Evolutionary conservation across 495 filamentous ascomycete species (phyloP).

Genomic region (Ascodesmis nigricans): DNA sequence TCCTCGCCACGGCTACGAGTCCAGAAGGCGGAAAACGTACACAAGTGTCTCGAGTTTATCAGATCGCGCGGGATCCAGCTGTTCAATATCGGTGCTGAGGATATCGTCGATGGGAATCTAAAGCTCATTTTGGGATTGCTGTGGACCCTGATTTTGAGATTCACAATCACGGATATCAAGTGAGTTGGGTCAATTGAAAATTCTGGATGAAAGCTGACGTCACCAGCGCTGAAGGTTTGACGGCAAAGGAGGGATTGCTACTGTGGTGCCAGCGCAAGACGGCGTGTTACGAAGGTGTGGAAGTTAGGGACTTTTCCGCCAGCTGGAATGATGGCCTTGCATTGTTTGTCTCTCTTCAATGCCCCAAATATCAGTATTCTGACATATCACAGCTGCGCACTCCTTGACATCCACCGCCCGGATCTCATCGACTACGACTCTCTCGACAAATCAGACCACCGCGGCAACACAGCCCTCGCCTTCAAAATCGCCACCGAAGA

Average conservation of each 20-base stretch:
- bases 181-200: slow-evolving; percentile 1
- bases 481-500: slow-evolving; percentile 91
- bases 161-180: slow-evolving; percentile 97
- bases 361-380: slow-evolving; percentile 1
- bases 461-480: slow-evolving; percentile 90
- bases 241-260: slow-evolving; percentile 82
- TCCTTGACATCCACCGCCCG: slow-evolving; percentile 89
- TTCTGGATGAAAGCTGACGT: too few relatives aligned
- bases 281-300: slow-evolving; percentile 89
- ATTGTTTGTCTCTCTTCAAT: slow-evolving; percentile 31
- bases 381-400: slow-evolving; percentile 40
- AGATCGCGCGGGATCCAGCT: slow-evolving; percentile 77
- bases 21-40: slow-evolving; percentile 96
- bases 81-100: slow-evolving; percentile 95
- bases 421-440: slow-evolving; percentile 92
- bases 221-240: slow-evolving; percentile 63
- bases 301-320: slow-evolving; percentile 76
- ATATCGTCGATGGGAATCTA: slow-evolving; percentile 91
- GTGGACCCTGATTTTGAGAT: slow-evolving; percentile 91
- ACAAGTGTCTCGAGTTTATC: slow-evolving; percentile 82
- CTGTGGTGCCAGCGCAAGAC: slow-evolving; percentile 98
- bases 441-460: slow-evolving; percentile 82
- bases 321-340: slow-evolving; percentile 96
- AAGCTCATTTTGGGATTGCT: slow-evolving; percentile 95
- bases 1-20: slow-evolving; percentile 87